phyloP scores from a whole-genome alignment of 805 yeast genomes.

The Yamadazyma sp. region DNA sequence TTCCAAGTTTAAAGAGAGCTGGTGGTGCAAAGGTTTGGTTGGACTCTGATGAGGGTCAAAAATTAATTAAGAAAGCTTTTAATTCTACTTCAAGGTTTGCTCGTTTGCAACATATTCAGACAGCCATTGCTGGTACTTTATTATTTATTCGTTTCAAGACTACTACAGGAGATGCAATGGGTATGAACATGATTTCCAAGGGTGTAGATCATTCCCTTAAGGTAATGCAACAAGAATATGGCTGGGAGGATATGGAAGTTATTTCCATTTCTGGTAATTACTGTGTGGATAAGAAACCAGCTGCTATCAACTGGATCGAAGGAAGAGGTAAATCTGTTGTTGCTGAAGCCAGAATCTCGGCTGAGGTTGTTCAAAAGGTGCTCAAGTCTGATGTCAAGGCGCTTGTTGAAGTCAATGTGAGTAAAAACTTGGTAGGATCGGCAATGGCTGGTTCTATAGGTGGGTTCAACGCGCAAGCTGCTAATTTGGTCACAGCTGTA shows the following conservation, averaged over 20 bases:
- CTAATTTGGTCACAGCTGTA: conserved; percentile 92
- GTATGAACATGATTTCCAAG: conserved; percentile 99
- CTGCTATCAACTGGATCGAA: conserved; percentile 98
- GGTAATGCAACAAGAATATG: conserved; percentile 82
- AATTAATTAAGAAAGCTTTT: conserved; percentile 78
- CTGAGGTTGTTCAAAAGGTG: conserved; percentile 73
- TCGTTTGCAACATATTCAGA: conserved; percentile 82
- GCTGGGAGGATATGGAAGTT: conserved; percentile 91
- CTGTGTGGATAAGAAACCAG: conserved; percentile 97
- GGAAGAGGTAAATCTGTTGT: conserved; percentile 98
- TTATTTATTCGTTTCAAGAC: conserved; percentile 91
- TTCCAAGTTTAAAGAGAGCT: conserved; percentile 78
- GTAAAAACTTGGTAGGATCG: conserved; percentile 90
- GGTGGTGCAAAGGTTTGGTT: conserved; percentile 96
- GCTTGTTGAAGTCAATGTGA: conserved; percentile 81
- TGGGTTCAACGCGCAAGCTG: conserved; percentile 98
- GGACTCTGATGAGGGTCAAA: conserved; percentile 93
- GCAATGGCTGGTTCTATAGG: conserved; percentile 99
- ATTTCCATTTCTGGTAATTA: conserved; percentile 95
- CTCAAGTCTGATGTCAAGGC: conserved; percentile 92
- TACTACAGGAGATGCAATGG: conserved; percentile 99
- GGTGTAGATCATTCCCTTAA: conserved; percentile 90
- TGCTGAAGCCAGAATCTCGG: conserved; percentile 91
- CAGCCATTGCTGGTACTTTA: conserved; percentile 91
- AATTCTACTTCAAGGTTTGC: conserved; percentile 98